Conservation (phyloP, 192 early-diverging fungal species). For the Blastocladiella britannica region DNA sequence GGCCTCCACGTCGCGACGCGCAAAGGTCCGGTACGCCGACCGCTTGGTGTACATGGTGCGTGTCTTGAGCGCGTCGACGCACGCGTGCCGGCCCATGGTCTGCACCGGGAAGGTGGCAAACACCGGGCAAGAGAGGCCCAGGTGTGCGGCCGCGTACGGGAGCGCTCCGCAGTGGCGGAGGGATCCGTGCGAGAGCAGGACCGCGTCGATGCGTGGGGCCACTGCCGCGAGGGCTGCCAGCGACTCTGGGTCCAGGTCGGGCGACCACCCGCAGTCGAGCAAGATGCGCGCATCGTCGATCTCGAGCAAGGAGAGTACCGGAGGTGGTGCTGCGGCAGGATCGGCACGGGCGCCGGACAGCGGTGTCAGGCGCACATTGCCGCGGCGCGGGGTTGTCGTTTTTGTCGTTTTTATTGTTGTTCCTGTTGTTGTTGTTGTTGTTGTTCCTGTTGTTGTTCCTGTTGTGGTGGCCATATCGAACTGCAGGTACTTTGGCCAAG, state of each 20-base stretch:
- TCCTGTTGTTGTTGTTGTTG: not conserved
- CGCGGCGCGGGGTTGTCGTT: too few relatives aligned
- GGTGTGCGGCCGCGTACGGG: constrained; percentile 49
- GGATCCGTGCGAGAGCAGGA: constrained; percentile 76
- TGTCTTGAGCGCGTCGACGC: constrained; percentile 62
- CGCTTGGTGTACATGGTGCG: constrained; percentile 49
- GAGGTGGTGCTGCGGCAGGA: too few relatives aligned
- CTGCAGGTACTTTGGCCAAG: too few relatives aligned
- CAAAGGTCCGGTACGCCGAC: constrained; percentile 41
- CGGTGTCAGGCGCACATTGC: too few relatives aligned
- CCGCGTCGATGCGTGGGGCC: constrained; percentile 42
- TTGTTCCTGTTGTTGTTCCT: not conserved
- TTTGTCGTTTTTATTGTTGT: too few relatives aligned
- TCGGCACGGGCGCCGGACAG: too few relatives aligned
- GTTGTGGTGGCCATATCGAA: too few relatives aligned
- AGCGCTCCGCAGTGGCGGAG: constrained; percentile 70
- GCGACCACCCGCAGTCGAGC: constrained; percentile 85
- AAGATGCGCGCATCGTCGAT: constrained; percentile 78
- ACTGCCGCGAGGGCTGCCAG: constrained; percentile 10
- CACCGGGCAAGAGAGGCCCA: constrained; percentile 64
- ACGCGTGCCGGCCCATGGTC: constrained; percentile 67
- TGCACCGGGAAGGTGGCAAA: constrained; percentile 83
- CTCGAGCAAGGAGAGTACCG: constrained; percentile 51
- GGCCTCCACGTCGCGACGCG: constrained; percentile 42
- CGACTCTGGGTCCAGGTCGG: constrained; percentile 48